Evolutionary conservation across 2,329 filamentous ascomycete species (phyloP).

Genomic region (Colletotrichum endophyticum): DNA sequence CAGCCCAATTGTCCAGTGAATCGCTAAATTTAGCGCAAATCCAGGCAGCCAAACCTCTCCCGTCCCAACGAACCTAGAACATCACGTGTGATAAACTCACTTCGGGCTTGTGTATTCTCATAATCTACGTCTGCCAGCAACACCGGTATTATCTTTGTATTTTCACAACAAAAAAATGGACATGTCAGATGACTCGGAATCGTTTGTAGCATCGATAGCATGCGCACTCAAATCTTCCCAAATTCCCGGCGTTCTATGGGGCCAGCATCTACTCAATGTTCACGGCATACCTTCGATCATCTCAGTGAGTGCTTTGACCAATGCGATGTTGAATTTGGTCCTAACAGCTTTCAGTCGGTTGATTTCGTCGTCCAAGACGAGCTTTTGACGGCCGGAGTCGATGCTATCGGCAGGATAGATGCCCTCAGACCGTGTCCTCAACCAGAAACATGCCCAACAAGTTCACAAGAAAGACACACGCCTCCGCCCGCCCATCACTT

Average conservation of each 20-base stretch:
- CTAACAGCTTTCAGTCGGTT: constrained; percentile 16
- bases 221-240: constrained; percentile 19
- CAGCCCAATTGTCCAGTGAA: neutral
- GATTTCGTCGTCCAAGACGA: constrained; percentile 27
- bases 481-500: constrained; percentile 18
- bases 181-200: constrained; percentile 1
- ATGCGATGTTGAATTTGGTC: neutral
- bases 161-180: neutral
- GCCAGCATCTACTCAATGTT: constrained; percentile 25
- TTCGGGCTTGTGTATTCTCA: too few species aligned
- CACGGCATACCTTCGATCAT: constrained; percentile 27
- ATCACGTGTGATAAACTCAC: too few species aligned
- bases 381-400: constrained; percentile 2
- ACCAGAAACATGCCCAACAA: constrained; percentile 10
- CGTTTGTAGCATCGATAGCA: constrained; percentile 21
- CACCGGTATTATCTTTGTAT: neutral
- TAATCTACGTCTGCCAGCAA: neutral
- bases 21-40: neutral
- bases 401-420: constrained; percentile 9
- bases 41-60: neutral
- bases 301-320: constrained; percentile 6
- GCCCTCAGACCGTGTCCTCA: constrained; percentile 19
- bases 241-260: constrained; percentile 26
- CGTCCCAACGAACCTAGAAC: too few species aligned
- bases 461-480: constrained; percentile 19